Evolutionary conservation across 2,329 filamentous ascomycete species (phyloP), one percentile per base, ranked within the genome.

Genomic region (Lasiodiplodia sp.): DNA sequence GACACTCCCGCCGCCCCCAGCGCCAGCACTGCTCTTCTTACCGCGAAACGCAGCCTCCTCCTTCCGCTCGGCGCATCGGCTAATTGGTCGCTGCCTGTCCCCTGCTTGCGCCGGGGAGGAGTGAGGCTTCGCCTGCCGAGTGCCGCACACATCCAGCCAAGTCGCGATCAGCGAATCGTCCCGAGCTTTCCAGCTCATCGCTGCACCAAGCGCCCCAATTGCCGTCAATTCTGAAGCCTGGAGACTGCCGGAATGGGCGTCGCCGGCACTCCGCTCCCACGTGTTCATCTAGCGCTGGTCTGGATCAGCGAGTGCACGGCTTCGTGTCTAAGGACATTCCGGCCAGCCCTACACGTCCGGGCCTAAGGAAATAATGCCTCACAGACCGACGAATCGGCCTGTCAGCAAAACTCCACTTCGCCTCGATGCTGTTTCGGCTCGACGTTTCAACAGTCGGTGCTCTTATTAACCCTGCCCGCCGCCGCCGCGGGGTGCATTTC

Each of bases 51-150:
- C 55, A 23, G 31, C 34, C 14, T 21, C 10, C 57, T 23, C 37
- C 37, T 21, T 14, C 23, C 56, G 37, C 34, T 44, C 56, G 21
- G 56, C 56, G 10, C 18, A 5, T 49, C 40, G 58, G 58, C 58
- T 62, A 49, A 62, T 34, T 49, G 40, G 40, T 25, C 40, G 25
- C 38, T 16, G 55, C 21, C 28, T 21, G 23, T 34, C 38, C 38
- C 11, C 16, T 40, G 31, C 38, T 8, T 40, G 38, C 14, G 10
- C 60, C 11, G n/a, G 60, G 47, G 31, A 52, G 25, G 16, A 25
- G 57, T 60, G 57, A 60, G 57, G 57, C 57, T 44, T 49, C 44
- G 53, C 53, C 53, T 31, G 53, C 53, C 21, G 38, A 16, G 52
- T 55, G 52, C 52, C 16, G 28, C 21, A 44, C 25, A 10, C 58